phyloP scores from a whole-genome alignment of 257 asterid genomes.

The Orobanche coerulescens region DNA sequence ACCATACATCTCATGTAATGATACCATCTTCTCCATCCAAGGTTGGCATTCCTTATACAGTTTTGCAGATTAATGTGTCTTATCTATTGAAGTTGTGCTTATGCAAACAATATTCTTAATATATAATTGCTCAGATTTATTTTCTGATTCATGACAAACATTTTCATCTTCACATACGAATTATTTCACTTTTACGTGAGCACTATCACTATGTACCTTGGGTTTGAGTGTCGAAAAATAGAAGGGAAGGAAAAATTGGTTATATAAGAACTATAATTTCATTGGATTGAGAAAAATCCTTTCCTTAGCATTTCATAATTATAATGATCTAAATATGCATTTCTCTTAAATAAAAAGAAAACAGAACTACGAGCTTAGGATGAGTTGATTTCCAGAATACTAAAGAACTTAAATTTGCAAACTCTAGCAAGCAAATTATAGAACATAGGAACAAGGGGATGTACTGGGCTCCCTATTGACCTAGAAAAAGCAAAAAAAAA shows the following conservation, averaged over 20 bases:
- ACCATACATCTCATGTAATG: conserved; percentile 39
- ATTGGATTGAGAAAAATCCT: not conserved
- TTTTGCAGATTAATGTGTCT: conserved; percentile 14
- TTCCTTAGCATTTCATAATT: not conserved
- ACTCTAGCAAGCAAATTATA: not conserved
- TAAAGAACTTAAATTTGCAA: not conserved
- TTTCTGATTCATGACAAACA: conserved; percentile 3
- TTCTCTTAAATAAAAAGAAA: not conserved
- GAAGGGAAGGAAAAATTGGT: not conserved
- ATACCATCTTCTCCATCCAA: conserved; percentile 73
- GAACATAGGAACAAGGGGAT: not conserved
- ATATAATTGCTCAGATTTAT: not conserved
- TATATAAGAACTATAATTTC: not conserved
- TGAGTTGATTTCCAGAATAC: not conserved
- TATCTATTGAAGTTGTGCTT: conserved; percentile 9
- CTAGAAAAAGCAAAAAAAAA: not conserved
- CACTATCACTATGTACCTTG: conserved; percentile 10
- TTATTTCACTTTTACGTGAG: conserved; percentile 2
- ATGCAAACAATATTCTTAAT: conserved; percentile 2
- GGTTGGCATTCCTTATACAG: conserved; percentile 36
- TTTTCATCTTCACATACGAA: conserved; percentile 12
- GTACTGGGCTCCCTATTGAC: not conserved
- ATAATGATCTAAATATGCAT: not conserved
- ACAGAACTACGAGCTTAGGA: not conserved
- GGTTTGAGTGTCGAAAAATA: not conserved